These are phyloP conservation scores for Acidiella bohemica DNA, from an alignment of 495 filamentous ascomycete species.

Conservation along the genomic window DNA sequence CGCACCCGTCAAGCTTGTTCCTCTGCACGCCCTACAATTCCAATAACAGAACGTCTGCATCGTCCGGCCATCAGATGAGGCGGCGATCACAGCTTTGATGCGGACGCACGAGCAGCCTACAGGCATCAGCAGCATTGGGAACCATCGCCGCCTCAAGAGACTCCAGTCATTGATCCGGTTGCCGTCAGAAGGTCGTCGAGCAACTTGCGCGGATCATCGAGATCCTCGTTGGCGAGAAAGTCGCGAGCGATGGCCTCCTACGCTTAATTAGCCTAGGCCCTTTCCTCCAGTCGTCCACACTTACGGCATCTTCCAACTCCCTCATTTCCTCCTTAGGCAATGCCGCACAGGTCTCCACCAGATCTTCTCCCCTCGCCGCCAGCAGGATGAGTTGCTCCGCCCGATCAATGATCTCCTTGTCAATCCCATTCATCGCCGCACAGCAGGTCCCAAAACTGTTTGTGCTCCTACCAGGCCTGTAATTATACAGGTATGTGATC, in stretches of 20 bases:
- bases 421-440: constrained; percentile 72
- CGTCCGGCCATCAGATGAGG: no score
- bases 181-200: constrained; percentile 20
- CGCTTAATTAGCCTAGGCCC: background rate
- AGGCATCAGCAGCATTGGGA: background rate
- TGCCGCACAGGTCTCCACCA: constrained; percentile 53
- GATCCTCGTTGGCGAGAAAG: constrained; percentile 19
- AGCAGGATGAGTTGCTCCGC: constrained; percentile 64
- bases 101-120: background rate
- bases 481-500: constrained; percentile 79
- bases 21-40: no score
- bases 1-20: no score
- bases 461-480: constrained; percentile 51
- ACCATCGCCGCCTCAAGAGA: background rate
- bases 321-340: constrained; percentile 45
- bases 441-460: constrained; percentile 77
- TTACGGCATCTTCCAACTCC: constrained; percentile 50
- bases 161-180: constrained; percentile 5
- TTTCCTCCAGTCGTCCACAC: background rate
- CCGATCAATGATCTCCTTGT: constrained; percentile 53
- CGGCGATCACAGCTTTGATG: no score
- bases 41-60: no score
- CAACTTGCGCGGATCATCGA: constrained; percentile 15
- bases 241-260: constrained; percentile 21
- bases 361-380: constrained; percentile 57